Percentiles rank a stretch among this genome's conserved stretches.
Conservation (phyloP, 768 basidiomycete species). For the Hypholoma fasciculare region DNA sequence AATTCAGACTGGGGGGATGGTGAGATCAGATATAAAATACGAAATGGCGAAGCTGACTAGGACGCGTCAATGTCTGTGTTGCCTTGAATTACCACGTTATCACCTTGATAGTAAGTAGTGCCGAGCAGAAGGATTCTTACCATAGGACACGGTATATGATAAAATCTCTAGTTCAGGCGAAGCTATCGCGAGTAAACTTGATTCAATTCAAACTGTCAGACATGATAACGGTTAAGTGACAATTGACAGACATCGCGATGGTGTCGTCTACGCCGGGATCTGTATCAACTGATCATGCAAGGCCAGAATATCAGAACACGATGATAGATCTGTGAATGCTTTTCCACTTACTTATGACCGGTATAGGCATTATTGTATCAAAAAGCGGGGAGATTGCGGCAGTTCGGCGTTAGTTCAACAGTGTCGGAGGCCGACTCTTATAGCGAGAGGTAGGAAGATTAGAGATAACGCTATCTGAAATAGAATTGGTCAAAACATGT, state of each 20-base stretch:
- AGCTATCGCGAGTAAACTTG: constrained; percentile 72
- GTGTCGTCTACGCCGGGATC: constrained; percentile 88
- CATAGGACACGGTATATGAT: constrained; percentile 76
- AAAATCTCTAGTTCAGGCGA: constrained; percentile 84
- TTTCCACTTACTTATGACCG: constrained; percentile 64
- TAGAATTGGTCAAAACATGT: too few relatives aligned
- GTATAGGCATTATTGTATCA: constrained; percentile 75
- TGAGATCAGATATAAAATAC: constrained; percentile 5
- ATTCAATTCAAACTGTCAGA: neutral
- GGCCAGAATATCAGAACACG: neutral
- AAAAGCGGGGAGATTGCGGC: neutral
- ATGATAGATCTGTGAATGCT: neutral
- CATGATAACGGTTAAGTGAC: neutral
- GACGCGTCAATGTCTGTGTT: constrained; percentile 68
- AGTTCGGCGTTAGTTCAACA: neutral
- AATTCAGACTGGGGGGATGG: constrained; percentile 52
- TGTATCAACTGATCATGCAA: constrained; percentile 61
- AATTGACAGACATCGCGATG: constrained; percentile 59
- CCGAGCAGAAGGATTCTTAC: constrained; percentile 36
- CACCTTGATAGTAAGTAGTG: neutral
- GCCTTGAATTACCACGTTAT: constrained; percentile 39
- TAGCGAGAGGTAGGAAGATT: neutral
- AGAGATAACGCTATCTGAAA: too few relatives aligned
- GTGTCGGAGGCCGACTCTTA: neutral
- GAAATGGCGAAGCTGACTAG: constrained; percentile 39